These are phyloP conservation scores for Lentinus tigrinus DNA, from an alignment of 768 basidiomycete genomes.

Conservation along the genomic window DNA sequence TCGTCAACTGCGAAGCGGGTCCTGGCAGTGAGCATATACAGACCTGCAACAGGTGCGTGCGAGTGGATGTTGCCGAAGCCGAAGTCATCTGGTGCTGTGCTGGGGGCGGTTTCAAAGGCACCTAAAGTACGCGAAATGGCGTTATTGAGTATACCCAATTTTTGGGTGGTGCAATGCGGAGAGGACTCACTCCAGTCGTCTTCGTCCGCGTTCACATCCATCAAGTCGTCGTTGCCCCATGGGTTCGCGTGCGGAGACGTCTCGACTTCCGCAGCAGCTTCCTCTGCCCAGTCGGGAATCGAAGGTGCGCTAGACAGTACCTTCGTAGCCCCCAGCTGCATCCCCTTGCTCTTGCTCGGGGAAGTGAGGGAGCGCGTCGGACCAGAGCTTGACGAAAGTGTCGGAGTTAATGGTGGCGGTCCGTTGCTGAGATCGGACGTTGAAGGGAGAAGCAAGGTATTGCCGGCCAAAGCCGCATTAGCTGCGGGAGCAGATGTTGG, in stretches of 20 bases:
- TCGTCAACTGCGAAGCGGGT: not conserved
- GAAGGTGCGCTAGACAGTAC: constrained; percentile 37
- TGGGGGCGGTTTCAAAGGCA: constrained; percentile 33
- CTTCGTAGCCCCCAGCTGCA: constrained; percentile 70
- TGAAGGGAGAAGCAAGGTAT: not conserved
- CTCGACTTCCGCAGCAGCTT: constrained; percentile 44
- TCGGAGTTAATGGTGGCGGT: constrained; percentile 10
- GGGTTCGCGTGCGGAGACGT: constrained; percentile 35
- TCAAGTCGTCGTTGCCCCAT: constrained; percentile 80
- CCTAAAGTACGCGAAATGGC: constrained; percentile 15
- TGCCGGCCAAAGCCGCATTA: constrained; percentile 9
- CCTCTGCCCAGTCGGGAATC: constrained; percentile 59
- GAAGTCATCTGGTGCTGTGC: constrained; percentile 19
- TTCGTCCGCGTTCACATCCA: constrained; percentile 90
- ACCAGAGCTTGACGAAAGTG: constrained; percentile 25
- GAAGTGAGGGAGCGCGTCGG: constrained; percentile 11
- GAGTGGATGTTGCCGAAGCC: constrained; percentile 22
- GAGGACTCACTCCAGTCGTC: constrained; percentile 86
- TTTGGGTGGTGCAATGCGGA: not conserved
- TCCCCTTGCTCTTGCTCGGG: constrained; percentile 48
- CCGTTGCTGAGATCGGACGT: not conserved
- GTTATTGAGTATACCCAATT: not conserved
- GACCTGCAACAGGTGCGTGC: not conserved
- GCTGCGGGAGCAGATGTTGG: constrained; percentile 44
- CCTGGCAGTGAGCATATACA: too few species aligned